phyloP scores from a whole-genome alignment of 2,329 filamentous ascomycete genomes.

The Fusarium citri region DNA sequence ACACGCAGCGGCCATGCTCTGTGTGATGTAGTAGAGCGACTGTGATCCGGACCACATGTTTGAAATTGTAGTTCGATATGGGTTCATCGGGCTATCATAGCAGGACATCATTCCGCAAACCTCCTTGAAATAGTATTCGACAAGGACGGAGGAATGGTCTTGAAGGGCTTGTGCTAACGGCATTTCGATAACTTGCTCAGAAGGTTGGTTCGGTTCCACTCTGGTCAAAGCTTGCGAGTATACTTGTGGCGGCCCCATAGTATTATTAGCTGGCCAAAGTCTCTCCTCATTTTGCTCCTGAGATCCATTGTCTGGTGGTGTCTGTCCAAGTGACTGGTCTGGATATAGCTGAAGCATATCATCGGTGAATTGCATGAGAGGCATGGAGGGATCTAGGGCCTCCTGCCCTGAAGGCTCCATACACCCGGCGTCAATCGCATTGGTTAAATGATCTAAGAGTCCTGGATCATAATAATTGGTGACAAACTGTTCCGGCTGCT shows the following conservation, averaged over 20 bases:
- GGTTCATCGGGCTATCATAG: slow-evolving; percentile 71
- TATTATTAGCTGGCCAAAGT: slow-evolving; percentile 11
- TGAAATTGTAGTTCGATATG: slow-evolving; percentile 68
- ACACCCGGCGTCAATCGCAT: slow-evolving; percentile 18
- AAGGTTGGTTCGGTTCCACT: slow-evolving; percentile 2
- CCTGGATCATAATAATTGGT: slow-evolving; percentile 19
- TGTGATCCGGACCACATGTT: slow-evolving; percentile 68
- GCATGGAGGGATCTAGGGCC: slow-evolving; percentile 19
- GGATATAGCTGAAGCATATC: slow-evolving; percentile 18
- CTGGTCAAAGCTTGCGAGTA: neutral
- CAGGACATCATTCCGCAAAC: slow-evolving; percentile 72
- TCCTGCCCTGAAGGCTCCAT: slow-evolving; percentile 3
- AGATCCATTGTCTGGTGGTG: slow-evolving; percentile 12
- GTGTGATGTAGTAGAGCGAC: slow-evolving; percentile 69
- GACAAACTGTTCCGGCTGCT: slow-evolving; percentile 10
- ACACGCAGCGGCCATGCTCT: slow-evolving; percentile 73
- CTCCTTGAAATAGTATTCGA: slow-evolving; percentile 73
- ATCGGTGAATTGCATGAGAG: slow-evolving; percentile 30
- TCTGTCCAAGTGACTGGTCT: slow-evolving; percentile 16
- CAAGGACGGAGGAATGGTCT: slow-evolving; percentile 64
- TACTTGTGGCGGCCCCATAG: slow-evolving; percentile 1
- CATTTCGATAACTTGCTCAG: slow-evolving; percentile 13
- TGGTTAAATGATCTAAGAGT: slow-evolving; percentile 26
- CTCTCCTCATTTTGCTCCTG: slow-evolving; percentile 30
- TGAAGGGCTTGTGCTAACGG: slow-evolving; percentile 36